These are phyloP conservation scores for Alternaria hordeiaustralica DNA, from an alignment of 2,329 filamentous ascomycete species.

Conservation along the genomic window DNA sequence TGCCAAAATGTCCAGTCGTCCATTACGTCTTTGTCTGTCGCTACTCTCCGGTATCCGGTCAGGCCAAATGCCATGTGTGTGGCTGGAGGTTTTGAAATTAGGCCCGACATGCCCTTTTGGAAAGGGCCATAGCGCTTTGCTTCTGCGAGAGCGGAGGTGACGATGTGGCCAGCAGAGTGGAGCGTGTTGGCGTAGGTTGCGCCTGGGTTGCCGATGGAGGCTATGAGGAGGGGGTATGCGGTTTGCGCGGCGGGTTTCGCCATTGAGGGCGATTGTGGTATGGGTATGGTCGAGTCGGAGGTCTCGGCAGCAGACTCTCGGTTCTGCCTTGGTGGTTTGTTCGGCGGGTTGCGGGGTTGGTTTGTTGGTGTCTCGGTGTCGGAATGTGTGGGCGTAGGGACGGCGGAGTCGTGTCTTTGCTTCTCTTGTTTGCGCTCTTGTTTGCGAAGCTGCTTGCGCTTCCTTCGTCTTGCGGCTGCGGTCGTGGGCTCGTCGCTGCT, in stretches of 20 bases:
- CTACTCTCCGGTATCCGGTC: constrained; percentile 28
- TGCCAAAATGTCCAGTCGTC: constrained; percentile 71
- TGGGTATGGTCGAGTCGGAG: not conserved
- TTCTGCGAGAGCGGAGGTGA: constrained; percentile 59
- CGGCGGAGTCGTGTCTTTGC: constrained; percentile 11
- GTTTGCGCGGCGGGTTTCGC: constrained; percentile 34
- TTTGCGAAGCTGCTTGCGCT: constrained; percentile 38
- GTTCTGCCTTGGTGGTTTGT: constrained; percentile 20
- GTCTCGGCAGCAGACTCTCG: not conserved
- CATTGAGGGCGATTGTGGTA: constrained; percentile 9
- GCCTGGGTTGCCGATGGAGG: constrained; percentile 84
- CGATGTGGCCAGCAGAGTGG: constrained; percentile 85
- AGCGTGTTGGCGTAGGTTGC: constrained; percentile 75
- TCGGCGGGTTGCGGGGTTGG: constrained; percentile 17
- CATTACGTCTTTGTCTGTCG: constrained; percentile 21
- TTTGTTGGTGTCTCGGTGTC: constrained; percentile 19
- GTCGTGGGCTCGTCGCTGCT: constrained; percentile 5
- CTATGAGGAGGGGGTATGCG: constrained; percentile 69
- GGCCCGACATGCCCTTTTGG: constrained; percentile 36
- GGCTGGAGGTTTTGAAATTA: constrained; percentile 36
- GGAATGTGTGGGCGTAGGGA: constrained; percentile 26
- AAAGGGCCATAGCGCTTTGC: constrained; percentile 41
- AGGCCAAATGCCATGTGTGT: constrained; percentile 53
- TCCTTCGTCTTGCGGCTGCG: constrained; percentile 8
- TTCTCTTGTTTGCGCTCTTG: constrained; percentile 33